Evolutionary conservation across 169 alveolate species (phyloP), one percentile per base, ranked within the genome.

Genomic region (Cytauxzoon felis): DNA sequence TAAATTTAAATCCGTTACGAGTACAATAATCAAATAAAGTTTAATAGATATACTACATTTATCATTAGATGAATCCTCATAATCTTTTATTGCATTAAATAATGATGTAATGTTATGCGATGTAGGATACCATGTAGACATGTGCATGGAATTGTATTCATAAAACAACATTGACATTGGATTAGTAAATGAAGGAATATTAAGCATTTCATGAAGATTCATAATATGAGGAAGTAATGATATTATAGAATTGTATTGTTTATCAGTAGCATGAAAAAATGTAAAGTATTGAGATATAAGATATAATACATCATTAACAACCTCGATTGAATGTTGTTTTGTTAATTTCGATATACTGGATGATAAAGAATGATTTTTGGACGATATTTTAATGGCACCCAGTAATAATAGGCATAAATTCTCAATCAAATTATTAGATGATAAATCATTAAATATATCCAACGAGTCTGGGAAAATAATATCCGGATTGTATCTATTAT

Each of bases 381-480:
- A 27, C 8, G 78, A 41, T 51, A 51, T 78, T 11, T 72, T 63
- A 3, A 65, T 72, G 26, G 82, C 7, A 13, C 72, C 19, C 59
- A 72, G 11, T 26, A 72, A 45, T 58, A 58, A 26, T 0, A 72
- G 57, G 61, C 48, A 61, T 23, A 61, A n/a, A 38, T 72, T 72
- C 16, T 53, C 52, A 8, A 72, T 38, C 23, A 72, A 51, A 16
- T 60, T 68, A 61, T 47, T 51, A n/a, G 62, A 50, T 13, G 58
- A 6, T 36, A 72, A 2, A 36, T 62, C 50, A 16, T 38, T 29
- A 51, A 72, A 32, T 8, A 72, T 58, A 13, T 53, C 54, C 1
- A 45, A 24, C 9, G 54, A 11, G 33, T 72, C 82, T n/a, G 82
- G 82, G 32, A 72, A 72, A 11, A 72, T 78, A 19, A 24, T 41